Evolutionary conservation across 2,329 filamentous ascomycete genomes (phyloP).

Genomic region (Scedosporium apiospermum): DNA sequence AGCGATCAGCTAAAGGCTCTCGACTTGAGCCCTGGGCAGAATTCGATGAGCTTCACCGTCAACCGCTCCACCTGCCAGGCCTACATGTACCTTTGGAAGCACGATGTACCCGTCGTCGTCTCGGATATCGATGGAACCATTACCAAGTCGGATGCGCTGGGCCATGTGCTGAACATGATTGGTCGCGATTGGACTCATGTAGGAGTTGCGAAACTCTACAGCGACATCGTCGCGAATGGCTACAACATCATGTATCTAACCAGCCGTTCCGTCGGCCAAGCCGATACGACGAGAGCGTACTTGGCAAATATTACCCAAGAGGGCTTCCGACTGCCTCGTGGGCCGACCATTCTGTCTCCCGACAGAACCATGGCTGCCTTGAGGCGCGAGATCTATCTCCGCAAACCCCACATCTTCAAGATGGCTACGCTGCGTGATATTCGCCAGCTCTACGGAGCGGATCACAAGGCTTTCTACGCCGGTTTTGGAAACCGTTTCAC

Average conservation of each 20-base stretch:
- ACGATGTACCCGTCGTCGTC: slow-evolving; percentile 88
- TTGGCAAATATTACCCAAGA: slow-evolving; percentile 85
- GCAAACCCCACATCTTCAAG: slow-evolving; percentile 98
- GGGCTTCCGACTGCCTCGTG: slow-evolving; percentile 73
- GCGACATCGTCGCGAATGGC: slow-evolving; percentile 87
- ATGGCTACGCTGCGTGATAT: slow-evolving; percentile 98
- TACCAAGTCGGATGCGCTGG: slow-evolving; percentile 91
- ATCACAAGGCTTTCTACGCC: slow-evolving; percentile 82
- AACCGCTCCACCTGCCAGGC: slow-evolving; percentile 89
- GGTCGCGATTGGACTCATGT: slow-evolving; percentile 97
- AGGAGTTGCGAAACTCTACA: slow-evolving; percentile 94
- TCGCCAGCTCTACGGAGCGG: slow-evolving; percentile 70
- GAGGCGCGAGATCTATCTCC: slow-evolving; percentile 82
- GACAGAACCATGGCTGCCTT: slow-evolving; percentile 92
- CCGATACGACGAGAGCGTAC: slow-evolving; percentile 83
- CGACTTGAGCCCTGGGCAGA: slow-evolving; percentile 73
- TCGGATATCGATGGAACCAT: slow-evolving; percentile 99
- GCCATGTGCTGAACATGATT: slow-evolving; percentile 92
- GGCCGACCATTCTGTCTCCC: slow-evolving; percentile 89
- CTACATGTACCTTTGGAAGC: slow-evolving; percentile 87
- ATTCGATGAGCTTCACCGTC: slow-evolving; percentile 92
- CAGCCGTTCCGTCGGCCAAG: slow-evolving; percentile 84
- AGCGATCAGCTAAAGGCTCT: slow-evolving; percentile 90
- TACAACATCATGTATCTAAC: slow-evolving; percentile 99
- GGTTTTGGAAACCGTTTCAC: slow-evolving; percentile 95